Base-by-base conservation (phyloP, 805 yeast genomes). In the Teunomyces tritomae region DNA sequence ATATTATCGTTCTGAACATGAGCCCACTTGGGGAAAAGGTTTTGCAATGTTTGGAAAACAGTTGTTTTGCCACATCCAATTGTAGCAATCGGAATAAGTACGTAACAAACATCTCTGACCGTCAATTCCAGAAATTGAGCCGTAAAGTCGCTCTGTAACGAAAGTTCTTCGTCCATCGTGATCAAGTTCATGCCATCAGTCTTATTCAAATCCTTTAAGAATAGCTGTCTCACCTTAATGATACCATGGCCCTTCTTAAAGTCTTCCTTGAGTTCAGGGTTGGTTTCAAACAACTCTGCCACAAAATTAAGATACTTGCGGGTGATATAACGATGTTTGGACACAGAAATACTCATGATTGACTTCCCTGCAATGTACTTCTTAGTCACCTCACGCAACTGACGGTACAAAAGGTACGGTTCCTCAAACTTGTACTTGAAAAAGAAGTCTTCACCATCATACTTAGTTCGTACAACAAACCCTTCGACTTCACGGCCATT, bases 1-100 rank as follows among this genome's bases (percentile, higher is more conserved):
- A 87, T 71, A 54, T 87, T 80, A 65, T 92, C 98, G 66, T 89
- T 94, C 62, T 89, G 96, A 8, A 87, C 73, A 56, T 84, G 87
- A 0, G 79, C 84, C 85, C 96, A 85, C 2, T 49, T 48, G 0
- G 68, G 60, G 47, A 72, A 83, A 8, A 91, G 63, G 8, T 73
- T 58, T 0, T 58, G 51, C 35, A 94, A 68, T 0, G 91, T 83
- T 30, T 80, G 61, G 5, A 87, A 80, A 0, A 87, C 79, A 0
- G 97, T 89, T 0, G 97, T 90, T 61, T 94, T 94, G 6, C 99
- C 99, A 65, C 97, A 89, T 0, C 98, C 98, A 45, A 92, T 79
- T 0, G 96, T 89, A 0, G 97, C 90, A 3, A 91, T 81, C 0
- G 98, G 92, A 1, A 89, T 79, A 2, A 94, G 58, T 0, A 88